phyloP scores from a whole-genome alignment of 805 yeast species.

The Starmerella stigmatis region DNA sequence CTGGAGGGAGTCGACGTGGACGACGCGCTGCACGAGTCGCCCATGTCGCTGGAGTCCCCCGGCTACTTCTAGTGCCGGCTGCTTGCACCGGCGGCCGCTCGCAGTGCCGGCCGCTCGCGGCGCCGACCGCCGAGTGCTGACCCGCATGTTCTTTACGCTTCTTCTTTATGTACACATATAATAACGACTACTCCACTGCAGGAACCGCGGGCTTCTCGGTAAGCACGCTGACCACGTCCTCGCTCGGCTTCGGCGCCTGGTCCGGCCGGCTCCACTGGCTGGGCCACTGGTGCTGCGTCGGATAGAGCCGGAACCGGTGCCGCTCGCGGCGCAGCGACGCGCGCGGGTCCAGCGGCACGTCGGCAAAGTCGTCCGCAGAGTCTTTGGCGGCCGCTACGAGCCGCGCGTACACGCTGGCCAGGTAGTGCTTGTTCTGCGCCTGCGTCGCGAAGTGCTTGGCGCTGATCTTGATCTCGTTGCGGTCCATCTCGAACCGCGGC shows the following conservation, averaged over 20 bases:
- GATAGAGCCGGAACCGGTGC: constrained; percentile 33
- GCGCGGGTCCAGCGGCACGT: constrained; percentile 73
- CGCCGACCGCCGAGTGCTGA: no score
- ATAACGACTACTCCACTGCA: background rate
- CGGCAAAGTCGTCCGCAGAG: constrained; percentile 54
- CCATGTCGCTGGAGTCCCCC: background rate
- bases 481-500: constrained; percentile 55
- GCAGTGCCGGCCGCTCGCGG: no score
- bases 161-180: no score
- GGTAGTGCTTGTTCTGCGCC: constrained; percentile 71
- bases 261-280: constrained; percentile 68
- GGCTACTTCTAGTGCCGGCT: background rate
- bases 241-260: constrained; percentile 48
- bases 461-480: constrained; percentile 55
- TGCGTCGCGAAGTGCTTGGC: constrained; percentile 59
- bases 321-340: constrained; percentile 38
- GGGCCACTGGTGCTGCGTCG: constrained; percentile 47
- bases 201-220: background rate
- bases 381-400: constrained; percentile 58
- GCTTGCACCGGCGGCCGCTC: no score
- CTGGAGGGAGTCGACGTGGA: background rate
- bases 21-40: background rate
- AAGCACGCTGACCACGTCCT: constrained; percentile 21
- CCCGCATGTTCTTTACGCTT: no score
- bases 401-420: constrained; percentile 52